These are phyloP conservation scores for Leptographium wingfieldii DNA, from an alignment of 2,329 filamentous ascomycete species.

Conservation along the genomic window DNA sequence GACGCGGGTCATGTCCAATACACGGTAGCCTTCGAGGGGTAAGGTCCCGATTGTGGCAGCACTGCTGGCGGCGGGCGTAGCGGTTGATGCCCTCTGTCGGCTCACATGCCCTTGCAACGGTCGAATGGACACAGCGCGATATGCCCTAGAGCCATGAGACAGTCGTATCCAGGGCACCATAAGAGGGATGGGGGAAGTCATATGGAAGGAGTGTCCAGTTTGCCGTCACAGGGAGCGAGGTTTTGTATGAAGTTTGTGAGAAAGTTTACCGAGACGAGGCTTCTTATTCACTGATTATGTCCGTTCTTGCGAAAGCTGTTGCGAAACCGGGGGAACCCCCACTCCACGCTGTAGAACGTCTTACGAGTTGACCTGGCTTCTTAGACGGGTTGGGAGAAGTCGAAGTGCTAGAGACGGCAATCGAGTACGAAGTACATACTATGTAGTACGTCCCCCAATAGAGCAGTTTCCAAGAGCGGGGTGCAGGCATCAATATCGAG, in stretches of 20 bases:
- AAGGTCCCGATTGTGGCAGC: conserved; percentile 17
- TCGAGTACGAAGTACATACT: neutral
- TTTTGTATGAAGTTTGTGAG: neutral
- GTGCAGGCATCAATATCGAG: too few species aligned
- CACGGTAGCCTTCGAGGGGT: conserved; percentile 74
- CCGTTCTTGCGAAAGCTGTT: neutral
- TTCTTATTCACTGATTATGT: neutral
- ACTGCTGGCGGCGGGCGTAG: neutral
- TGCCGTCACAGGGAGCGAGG: neutral
- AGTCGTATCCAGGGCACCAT: neutral
- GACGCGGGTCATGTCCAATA: conserved; percentile 94
- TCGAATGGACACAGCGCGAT: neutral
- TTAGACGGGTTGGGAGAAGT: neutral
- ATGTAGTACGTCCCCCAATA: neutral
- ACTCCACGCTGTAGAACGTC: neutral
- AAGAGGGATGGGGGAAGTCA: neutral
- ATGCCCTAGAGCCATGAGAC: neutral
- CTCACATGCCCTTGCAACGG: neutral
- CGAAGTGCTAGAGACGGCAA: neutral
- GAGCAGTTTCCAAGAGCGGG: too few species aligned
- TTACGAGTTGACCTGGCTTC: neutral
- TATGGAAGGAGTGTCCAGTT: neutral
- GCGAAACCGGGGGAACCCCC: neutral
- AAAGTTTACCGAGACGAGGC: neutral
- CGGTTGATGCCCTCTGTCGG: neutral